Conservation (phyloP, 2,329 filamentous ascomycete genomes). For the Davidsoniella neocaledoniae region DNA sequence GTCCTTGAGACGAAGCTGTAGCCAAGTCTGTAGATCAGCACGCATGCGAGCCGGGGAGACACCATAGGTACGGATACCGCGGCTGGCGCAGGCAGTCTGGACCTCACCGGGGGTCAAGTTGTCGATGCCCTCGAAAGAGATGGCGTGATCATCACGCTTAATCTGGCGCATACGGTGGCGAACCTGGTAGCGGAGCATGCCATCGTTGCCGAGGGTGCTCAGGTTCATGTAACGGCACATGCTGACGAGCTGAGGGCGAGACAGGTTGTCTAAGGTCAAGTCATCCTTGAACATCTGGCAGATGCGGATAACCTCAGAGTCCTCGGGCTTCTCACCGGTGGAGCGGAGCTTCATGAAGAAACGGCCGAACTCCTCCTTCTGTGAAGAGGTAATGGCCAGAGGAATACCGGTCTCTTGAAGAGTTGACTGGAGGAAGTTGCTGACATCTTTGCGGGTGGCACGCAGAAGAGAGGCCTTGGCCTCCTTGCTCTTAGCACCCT, state of each 20-base stretch:
- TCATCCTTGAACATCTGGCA: conserved; percentile 99
- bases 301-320: conserved; percentile 89
- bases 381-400: conserved; percentile 64
- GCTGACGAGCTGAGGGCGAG: conserved; percentile 82
- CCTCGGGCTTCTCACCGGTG: conserved; percentile 77
- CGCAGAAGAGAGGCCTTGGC: conserved; percentile 68
- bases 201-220: conserved; percentile 90
- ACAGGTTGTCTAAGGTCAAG: conserved; percentile 90
- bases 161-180: conserved; percentile 98
- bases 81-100: conserved; percentile 78
- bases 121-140: conserved; percentile 84
- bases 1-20: conserved; percentile 82
- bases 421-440: conserved; percentile 72
- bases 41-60: conserved; percentile 77
- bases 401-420: conserved; percentile 87
- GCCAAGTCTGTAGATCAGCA: conserved; percentile 82
- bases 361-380: conserved; percentile 83
- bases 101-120: conserved; percentile 85
- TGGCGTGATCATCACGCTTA: conserved; percentile 92
- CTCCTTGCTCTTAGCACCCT: conserved; percentile 80
- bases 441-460: conserved; percentile 83
- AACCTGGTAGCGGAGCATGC: conserved; percentile 93
- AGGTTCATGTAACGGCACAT: conserved; percentile 99
- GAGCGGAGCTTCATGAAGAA: conserved; percentile 95
- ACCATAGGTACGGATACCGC: conserved; percentile 82